These are phyloP conservation scores for Yamadazyma jaroonii DNA, from an alignment of 1,139 yeast genomes.

Conservation along the genomic window DNA sequence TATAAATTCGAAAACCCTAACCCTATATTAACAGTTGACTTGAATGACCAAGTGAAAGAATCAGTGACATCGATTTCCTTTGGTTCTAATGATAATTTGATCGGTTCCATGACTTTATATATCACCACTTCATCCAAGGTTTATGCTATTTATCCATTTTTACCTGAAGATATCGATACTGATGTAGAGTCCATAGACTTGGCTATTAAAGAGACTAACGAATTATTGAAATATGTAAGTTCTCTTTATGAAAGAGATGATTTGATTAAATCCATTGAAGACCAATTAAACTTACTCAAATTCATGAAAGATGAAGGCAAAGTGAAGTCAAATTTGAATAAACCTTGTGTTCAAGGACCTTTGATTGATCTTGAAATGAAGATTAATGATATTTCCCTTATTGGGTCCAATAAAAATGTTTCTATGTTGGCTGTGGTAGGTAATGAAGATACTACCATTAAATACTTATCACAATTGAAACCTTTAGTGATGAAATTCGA, in stretches of 20 bases:
- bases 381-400: constrained; percentile 18
- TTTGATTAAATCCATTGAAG: constrained; percentile 1
- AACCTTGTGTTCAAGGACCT: constrained; percentile 14
- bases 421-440: constrained; percentile 21
- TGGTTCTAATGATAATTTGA: constrained; percentile 28
- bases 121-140: constrained; percentile 25
- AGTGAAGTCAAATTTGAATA: neutral
- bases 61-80: constrained; percentile 30
- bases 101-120: constrained; percentile 37
- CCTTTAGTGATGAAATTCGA: constrained; percentile 28
- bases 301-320: neutral
- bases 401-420: constrained; percentile 15
- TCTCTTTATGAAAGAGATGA: constrained; percentile 2
- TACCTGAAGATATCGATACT: constrained; percentile 16
- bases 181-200: constrained; percentile 20
- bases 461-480: constrained; percentile 27
- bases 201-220: constrained; percentile 25
- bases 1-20: constrained; percentile 27
- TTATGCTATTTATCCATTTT: constrained; percentile 35
- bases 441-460: constrained; percentile 15
- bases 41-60: constrained; percentile 14
- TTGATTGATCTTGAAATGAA: constrained; percentile 12
- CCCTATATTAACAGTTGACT: constrained; percentile 25
- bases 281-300: constrained; percentile 1
- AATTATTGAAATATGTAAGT: constrained; percentile 13